Conservation (phyloP, 1,284 basidiomycete species). For the Cryptococcus sp. region DNA sequence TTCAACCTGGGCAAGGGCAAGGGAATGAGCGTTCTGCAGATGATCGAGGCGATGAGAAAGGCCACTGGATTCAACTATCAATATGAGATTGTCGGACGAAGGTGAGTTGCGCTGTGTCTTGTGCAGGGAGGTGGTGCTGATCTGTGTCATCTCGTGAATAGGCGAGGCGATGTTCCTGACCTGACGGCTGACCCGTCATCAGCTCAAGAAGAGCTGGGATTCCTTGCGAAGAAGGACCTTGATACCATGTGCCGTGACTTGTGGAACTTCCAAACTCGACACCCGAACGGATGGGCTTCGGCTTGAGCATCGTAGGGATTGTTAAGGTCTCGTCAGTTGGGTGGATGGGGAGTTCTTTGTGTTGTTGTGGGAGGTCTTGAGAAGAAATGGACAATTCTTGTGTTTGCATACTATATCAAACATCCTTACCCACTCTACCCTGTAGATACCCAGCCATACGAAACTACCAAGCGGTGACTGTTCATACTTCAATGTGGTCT, state of each 20-base stretch:
- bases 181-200: slow-evolving; percentile 90
- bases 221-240: slow-evolving; percentile 77
- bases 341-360: not conserved
- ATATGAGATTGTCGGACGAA: slow-evolving; percentile 83
- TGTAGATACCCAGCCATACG: not conserved
- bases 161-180: slow-evolving; percentile 93
- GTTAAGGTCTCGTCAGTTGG: not conserved
- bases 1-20: slow-evolving; percentile 96
- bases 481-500: not conserved
- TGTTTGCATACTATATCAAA: not conserved
- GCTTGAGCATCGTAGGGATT: not conserved
- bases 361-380: not conserved
- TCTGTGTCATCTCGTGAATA: slow-evolving; percentile 39
- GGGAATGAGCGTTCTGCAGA: slow-evolving; percentile 90
- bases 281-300: slow-evolving; percentile 66
- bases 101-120: slow-evolving; percentile 59
- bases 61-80: slow-evolving; percentile 86
- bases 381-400: slow-evolving; percentile 1
- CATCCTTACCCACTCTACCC: not conserved
- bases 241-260: slow-evolving; percentile 88
- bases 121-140: not conserved
- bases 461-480: not conserved
- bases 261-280: slow-evolving; percentile 90
- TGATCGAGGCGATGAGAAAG: slow-evolving; percentile 92
- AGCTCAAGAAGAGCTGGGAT: slow-evolving; percentile 92